Base-by-base conservation (phyloP, 2,329 filamentous ascomycete species). In the Penicillium sp. region DNA sequence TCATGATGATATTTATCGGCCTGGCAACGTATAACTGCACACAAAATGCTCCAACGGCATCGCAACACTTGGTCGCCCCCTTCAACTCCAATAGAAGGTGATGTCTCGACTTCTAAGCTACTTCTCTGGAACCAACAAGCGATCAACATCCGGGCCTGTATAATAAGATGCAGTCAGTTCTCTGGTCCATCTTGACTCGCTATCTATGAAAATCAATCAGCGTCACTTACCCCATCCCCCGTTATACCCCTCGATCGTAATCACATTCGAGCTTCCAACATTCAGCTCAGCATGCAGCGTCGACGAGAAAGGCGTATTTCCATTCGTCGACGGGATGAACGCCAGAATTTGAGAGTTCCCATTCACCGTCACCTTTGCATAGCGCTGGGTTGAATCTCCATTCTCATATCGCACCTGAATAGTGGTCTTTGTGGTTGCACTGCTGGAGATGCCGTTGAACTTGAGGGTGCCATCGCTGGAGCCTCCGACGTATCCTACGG, bases 321-420 rank as follows among this genome's bases (percentile, higher is more conserved):
- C 49, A 39, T 52, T 39, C 11, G 17, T 25, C 49, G 49, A 52
- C 11, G 37, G 49, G n/a, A 52, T 28, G 12, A 52, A 52, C 4
- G 49, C 35, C 34, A 41, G 22, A 31, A 52, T 8, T 14, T 52
- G 49, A 5, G 49, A 41, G 2, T 52, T 22, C 4, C 37, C 49
- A 52, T 52, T 52, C 22, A 52, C 49, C 2, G 17, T 52, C 17
- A 52, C 49, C 3, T 35, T 41, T 25, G 49, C 49, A 14, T 52
- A 52, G 2, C 49, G 37, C 35, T 52, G 49, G 8, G 12, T 52
- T 17, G 35, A 39, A 39, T 52, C 49, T 12, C 49, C 49, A 52
- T 52, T 52, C 35, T 52, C 49, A 10, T 52, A 52, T 38, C 49
- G 22, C 17, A 52, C 35, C n/a, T 52, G 49, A 12, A 41, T 20